phyloP scores from a whole-genome alignment of 495 filamentous ascomycete species.

The Thermothielavioides terrestris region DNA sequence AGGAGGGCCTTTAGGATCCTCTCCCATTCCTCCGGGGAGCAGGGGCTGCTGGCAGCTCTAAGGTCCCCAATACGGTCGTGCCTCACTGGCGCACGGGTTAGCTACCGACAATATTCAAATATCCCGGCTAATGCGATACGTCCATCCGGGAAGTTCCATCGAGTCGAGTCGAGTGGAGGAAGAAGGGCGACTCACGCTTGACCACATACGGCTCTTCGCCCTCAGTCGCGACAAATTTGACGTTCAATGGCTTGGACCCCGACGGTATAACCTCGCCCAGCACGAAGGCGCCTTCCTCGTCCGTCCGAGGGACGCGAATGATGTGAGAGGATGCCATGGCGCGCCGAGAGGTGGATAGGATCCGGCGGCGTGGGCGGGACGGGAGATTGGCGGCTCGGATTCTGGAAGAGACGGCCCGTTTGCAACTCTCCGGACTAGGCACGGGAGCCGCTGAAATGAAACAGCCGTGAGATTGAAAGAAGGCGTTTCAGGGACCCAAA shows the following conservation, averaged over 20 bases:
- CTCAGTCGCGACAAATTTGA: conserved; percentile 63
- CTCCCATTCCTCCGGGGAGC: conserved; percentile 39
- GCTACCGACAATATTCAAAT: not conserved
- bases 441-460: conserved; percentile 7
- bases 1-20: conserved; percentile 32
- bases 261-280: conserved; percentile 48
- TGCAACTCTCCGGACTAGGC: not conserved
- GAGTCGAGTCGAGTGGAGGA: not conserved
- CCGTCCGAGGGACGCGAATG: conserved; percentile 47
- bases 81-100: conserved; percentile 20
- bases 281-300: conserved; percentile 44
- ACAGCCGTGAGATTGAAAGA: conserved; percentile 7
- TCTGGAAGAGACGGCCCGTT: not conserved
- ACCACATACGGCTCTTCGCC: conserved; percentile 51
- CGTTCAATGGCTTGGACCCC: conserved; percentile 44
- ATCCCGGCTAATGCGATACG: too few species aligned
- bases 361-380: not conserved
- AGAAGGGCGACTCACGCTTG: conserved; percentile 36
- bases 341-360: not conserved
- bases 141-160: not conserved
- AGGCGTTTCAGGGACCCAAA: not conserved
- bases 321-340: conserved; percentile 26
- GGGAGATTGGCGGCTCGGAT: conserved; percentile 6
- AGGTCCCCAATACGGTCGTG: conserved; percentile 26
- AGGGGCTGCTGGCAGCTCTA: conserved; percentile 22